These are phyloP conservation scores for Fimicolochytrium jonesii DNA, from an alignment of 192 early-diverging fungal genomes.

Conservation along the genomic window DNA sequence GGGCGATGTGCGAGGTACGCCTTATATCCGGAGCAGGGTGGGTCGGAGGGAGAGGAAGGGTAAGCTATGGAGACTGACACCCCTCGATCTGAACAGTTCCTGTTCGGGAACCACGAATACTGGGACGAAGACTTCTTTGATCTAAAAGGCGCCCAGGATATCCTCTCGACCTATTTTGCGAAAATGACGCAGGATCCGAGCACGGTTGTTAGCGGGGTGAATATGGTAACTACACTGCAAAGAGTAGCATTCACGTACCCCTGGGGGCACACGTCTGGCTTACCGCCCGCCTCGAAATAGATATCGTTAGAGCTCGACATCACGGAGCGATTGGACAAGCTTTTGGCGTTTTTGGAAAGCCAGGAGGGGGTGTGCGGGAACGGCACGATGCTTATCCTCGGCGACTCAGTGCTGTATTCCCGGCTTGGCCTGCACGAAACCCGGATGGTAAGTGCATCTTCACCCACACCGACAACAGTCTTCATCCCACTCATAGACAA, in stretches of 20 bases:
- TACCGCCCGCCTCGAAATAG: slow-evolving; percentile 20
- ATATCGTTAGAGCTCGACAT: slow-evolving; percentile 42
- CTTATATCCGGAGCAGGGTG: too few species aligned
- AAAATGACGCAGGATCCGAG: slow-evolving; percentile 43
- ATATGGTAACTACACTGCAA: slow-evolving; percentile 42
- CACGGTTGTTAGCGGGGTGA: slow-evolving; percentile 47
- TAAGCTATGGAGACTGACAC: slow-evolving; percentile 3
- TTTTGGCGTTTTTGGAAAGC: slow-evolving; percentile 54
- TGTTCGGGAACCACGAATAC: slow-evolving; percentile 48
- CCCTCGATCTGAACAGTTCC: slow-evolving; percentile 39
- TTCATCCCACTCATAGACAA: not conserved
- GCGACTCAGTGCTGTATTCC: slow-evolving; percentile 50
- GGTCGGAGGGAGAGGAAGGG: too few species aligned
- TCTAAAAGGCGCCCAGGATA: slow-evolving; percentile 54
- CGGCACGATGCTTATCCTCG: slow-evolving; percentile 55
- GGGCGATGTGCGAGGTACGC: slow-evolving; percentile 52
- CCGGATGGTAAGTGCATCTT: slow-evolving; percentile 44
- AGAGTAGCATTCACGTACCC: too few species aligned
- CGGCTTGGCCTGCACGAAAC: slow-evolving; percentile 51
- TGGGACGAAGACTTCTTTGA: slow-evolving; percentile 63
- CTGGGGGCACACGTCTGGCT: too few species aligned
- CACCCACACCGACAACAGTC: not conserved
- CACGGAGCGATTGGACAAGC: slow-evolving; percentile 53
- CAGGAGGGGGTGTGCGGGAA: slow-evolving; percentile 61
- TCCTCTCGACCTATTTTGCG: slow-evolving; percentile 45